A percentile compares a stretch with the other conserved stretches of the same genome.
Evolutionary conservation across 805 yeast genomes (phyloP).

Genomic region (Naumovozyma dairenensis): DNA sequence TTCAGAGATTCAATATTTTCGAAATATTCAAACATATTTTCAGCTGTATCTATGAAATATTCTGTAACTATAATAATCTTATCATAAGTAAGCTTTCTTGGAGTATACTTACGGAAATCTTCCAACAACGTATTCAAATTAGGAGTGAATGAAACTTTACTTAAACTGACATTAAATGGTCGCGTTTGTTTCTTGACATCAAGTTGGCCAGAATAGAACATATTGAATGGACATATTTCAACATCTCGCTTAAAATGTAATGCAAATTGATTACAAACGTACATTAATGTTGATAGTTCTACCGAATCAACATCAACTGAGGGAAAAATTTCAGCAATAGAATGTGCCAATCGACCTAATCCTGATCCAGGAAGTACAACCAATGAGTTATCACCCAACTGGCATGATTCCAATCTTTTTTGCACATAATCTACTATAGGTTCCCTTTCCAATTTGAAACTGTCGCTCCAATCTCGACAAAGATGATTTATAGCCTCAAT

Average conservation of each 20-base stretch:
- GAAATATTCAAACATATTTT: slow-evolving; percentile 66
- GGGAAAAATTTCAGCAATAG: slow-evolving; percentile 34
- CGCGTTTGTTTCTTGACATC: slow-evolving; percentile 42
- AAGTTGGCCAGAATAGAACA: slow-evolving; percentile 59
- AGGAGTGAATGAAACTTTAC: slow-evolving; percentile 31
- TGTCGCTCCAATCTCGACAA: slow-evolving; percentile 65
- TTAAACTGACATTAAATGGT: slow-evolving; percentile 21
- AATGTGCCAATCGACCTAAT: slow-evolving; percentile 66
- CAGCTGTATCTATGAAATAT: slow-evolving; percentile 89
- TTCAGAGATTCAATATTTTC: slow-evolving; percentile 47
- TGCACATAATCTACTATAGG: slow-evolving; percentile 48
- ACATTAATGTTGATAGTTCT: slow-evolving; percentile 73
- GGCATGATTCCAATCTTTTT: slow-evolving; percentile 31
- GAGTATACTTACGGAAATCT: slow-evolving; percentile 52
- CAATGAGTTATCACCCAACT: slow-evolving; percentile 33
- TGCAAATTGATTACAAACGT: slow-evolving; percentile 51
- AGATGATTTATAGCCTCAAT: slow-evolving; percentile 67
- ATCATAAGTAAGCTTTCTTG: slow-evolving; percentile 26
- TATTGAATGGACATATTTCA: slow-evolving; percentile 43
- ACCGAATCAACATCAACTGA: slow-evolving; percentile 53
- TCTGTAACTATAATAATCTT: slow-evolving; percentile 53
- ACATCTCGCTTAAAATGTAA: slow-evolving; percentile 25
- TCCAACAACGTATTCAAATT: slow-evolving; percentile 43
- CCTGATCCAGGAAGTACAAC: slow-evolving; percentile 86
- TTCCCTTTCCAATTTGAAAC: slow-evolving; percentile 38